These are phyloP conservation scores for Lactuca sativa DNA, from an alignment of 129 eudicot genomes.

Conservation along the genomic window DNA sequence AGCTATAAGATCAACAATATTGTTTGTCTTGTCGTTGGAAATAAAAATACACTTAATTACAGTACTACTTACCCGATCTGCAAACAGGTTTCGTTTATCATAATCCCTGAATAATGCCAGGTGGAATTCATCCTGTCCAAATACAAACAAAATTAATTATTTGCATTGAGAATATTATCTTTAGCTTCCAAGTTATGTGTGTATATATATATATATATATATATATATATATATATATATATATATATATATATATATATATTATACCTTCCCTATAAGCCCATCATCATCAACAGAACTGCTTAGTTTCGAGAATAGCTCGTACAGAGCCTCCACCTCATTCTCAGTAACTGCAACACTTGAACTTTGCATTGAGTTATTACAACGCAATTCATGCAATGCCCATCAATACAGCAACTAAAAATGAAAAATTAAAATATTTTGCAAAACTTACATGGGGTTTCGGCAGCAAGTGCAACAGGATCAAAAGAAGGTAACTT, in stretches of 20 bases:
- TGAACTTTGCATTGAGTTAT: neutral
- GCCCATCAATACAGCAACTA: conserved; percentile 10
- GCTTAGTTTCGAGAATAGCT: conserved; percentile 54
- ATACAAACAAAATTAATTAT: conserved; percentile 10
- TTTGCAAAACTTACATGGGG: conserved; percentile 32
- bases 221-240: too few species aligned
- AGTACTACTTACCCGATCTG: conserved; percentile 41
- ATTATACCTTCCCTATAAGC: conserved; percentile 36
- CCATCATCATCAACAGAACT: conserved; percentile 57
- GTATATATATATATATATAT: too few species aligned
- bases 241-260: too few species aligned
- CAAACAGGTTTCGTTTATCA: conserved; percentile 44
- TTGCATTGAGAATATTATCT: neutral
- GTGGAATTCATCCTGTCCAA: conserved; percentile 56
- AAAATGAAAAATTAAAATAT: neutral
- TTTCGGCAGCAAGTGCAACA: conserved; percentile 37
- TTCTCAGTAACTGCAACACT: conserved; percentile 44
- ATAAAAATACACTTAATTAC: neutral
- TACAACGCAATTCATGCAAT: neutral
- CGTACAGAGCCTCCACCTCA: conserved; percentile 51
- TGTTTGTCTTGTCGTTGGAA: neutral
- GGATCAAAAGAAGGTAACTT: conserved; percentile 22
- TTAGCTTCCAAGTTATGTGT: neutral
- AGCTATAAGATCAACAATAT: too few species aligned
- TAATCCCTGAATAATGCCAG: conserved; percentile 47